Evolutionary conservation across 805 yeast species (phyloP), one percentile per base, ranked within the genome.

Genomic region (Wickerhamiella domercqiae): DNA sequence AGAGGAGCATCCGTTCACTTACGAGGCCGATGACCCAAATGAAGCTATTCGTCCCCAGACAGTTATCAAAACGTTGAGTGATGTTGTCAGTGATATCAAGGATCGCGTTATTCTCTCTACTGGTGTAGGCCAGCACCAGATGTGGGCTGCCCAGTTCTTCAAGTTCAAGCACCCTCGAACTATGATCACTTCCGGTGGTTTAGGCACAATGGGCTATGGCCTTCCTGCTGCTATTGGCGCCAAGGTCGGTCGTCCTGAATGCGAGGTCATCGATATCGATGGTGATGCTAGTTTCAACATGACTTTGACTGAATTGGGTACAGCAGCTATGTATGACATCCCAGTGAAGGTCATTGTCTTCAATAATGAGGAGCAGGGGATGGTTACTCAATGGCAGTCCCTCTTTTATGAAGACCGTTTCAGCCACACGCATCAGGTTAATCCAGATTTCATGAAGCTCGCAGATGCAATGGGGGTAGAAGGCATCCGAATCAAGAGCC

Each of bases 301-400:
- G 98, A 84, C 98, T 18, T 68, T 90, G 46, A 80, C 75, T 60
- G 98, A 90, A 67, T 67, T 90, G 56, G 71, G 87, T 17, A 77
- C 94, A 29, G 98, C 97, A 20, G 93, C 83, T 32, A 97, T 90
- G 67, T 93, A 87, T 43, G 70, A 68, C 44, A 78, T 94, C 36
- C 95, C 95, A 40, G 78, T 90, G 47, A 90, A 90, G 67, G 71
- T 82, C 43, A 68, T 83, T 58, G 76, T 90, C 39, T 67, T 90
- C 56, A 90, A 90, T 64, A 90, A 90, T 61, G 97, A 87, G 66
- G 98, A 90, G 66, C 98, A 90, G 67, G 98, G 98, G 57, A 90
- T 90, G 98, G 98, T 90, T 39, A 87, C 97, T 11, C 98, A 90
- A 62, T 90, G 98, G 98, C 98, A 90, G 67, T 79, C 95, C 9